Conservation (phyloP, 208 protist genomes). For the Trichomonas gallinae region DNA sequence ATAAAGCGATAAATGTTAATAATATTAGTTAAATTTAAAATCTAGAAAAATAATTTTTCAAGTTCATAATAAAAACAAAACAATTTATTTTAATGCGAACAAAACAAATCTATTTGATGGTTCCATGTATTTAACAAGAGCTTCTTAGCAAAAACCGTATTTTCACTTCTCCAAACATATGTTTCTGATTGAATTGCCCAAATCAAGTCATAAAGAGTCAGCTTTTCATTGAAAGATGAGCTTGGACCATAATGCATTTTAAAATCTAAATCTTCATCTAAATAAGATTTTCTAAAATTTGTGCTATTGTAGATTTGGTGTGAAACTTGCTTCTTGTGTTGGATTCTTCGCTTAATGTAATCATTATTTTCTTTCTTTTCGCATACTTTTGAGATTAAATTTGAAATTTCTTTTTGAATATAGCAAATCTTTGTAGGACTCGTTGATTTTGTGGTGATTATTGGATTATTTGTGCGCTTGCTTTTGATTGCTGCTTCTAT, state of each 20-base stretch:
- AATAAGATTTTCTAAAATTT: not conserved
- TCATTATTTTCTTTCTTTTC: not conserved
- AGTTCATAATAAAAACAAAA: not conserved
- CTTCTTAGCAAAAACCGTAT: not conserved
- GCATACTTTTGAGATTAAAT: not conserved
- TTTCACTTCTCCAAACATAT: not conserved
- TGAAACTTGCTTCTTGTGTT: not conserved
- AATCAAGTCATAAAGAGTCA: not conserved
- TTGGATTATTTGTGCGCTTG: not conserved
- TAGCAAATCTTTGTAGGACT: not conserved
- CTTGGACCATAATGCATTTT: no score
- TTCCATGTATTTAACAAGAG: not conserved
- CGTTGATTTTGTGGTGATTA: not conserved
- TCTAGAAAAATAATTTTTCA: not conserved
- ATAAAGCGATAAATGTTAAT: no score
- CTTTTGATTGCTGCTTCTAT: not conserved
- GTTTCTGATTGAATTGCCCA: not conserved
- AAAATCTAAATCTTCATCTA: no score
- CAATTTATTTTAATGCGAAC: not conserved
- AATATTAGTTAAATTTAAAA: no score
- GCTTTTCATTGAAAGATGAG: not conserved
- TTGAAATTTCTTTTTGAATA: not conserved
- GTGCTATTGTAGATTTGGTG: not conserved
- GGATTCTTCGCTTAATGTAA: not conserved
- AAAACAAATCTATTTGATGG: not conserved